Evolutionary conservation across 2,329 filamentous ascomycete genomes (phyloP), one percentile per base, ranked within the genome.

Genomic region (Fonsecaea erecta): DNA sequence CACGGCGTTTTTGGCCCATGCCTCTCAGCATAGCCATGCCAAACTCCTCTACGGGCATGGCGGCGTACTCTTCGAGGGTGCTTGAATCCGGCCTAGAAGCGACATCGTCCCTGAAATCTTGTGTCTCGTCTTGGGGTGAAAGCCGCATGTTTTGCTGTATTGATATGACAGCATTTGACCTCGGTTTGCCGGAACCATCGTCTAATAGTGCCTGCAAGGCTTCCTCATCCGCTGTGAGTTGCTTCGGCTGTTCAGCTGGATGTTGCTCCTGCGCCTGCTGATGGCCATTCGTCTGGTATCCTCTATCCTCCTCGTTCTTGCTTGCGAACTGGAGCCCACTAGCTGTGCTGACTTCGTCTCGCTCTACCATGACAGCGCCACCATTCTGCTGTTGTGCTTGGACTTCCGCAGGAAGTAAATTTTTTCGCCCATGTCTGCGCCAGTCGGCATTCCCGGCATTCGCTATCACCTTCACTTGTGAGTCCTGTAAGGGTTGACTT

Each of bases 1-100:
- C 68, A 86, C 82, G 18, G 84, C 87, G 68, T 73, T 97, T 93
- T 93, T 94, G 97, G 8, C 95, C 95, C 91, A 98, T 97, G 9
- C 93, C 93, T 34, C 93, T 88, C 37, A 99, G 83, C 69, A 98
- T 83, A 0, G 93, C 93, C 18, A 93, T 90, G 7, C 95, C 95
- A 70, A 98, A 99, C 72, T 97, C 93, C 71, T 97, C 94, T 16
- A 98, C 92, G 0, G 95, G 94, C 67, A 97, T 90, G 12, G 90
- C 88, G 64, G 90, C 89, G 78, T 98, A 98, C 73, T 95, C 92
- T 35, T 91, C 90, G 18, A 96, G 80, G 0, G 88, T 91, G 3
- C 92, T 89, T 32, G 86, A 83, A 24, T 92, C 90, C 0, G 92
- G 93, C 0, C 92, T 89, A 28, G 85, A 81, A 12, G 85, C 82